These are phyloP conservation scores for Fusarium chlamydosporum DNA, from an alignment of 2,329 filamentous ascomycete genomes.

Conservation along the genomic window DNA sequence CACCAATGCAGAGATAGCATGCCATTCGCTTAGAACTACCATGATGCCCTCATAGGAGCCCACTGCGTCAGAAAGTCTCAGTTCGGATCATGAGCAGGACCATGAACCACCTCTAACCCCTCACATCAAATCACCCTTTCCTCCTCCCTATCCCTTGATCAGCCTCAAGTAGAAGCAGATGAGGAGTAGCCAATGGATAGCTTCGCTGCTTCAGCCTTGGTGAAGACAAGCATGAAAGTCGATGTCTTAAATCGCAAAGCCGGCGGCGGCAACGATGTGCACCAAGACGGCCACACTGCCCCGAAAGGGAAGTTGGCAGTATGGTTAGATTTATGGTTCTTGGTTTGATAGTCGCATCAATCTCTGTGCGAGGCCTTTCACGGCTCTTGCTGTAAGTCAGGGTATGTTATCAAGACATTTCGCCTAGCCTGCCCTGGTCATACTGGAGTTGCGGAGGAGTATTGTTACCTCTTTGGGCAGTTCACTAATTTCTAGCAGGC, in stretches of 20 bases:
- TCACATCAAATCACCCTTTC: conserved; percentile 31
- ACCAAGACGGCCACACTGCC: conserved; percentile 39
- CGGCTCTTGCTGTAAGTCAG: conserved; percentile 26
- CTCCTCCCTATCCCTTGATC: conserved; percentile 9
- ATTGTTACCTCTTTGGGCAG: conserved; percentile 22
- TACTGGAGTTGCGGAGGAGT: conserved; percentile 22
- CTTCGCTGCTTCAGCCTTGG: conserved; percentile 8
- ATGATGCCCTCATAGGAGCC: neutral
- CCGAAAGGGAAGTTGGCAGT: conserved; percentile 45
- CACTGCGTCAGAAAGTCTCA: neutral
- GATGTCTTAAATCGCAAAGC: conserved; percentile 5
- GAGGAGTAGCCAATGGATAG: neutral
- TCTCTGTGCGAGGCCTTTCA: conserved; percentile 17
- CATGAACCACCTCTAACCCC: conserved; percentile 9
- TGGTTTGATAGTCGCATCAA: conserved; percentile 1
- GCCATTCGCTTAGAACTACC: neutral
- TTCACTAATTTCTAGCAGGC: conserved; percentile 3
- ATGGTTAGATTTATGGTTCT: conserved; percentile 11
- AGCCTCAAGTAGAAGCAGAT: neutral
- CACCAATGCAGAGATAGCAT: neutral
- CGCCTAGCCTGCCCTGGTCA: conserved; percentile 6
- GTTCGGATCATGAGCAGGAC: neutral
- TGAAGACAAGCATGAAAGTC: conserved; percentile 3
- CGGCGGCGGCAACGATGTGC: conserved; percentile 21
- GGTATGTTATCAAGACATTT: conserved; percentile 26